Percentiles rank a stretch among this genome's conserved stretches.
Evolutionary conservation across 106 monocot species (phyloP).

Genomic region (Phalaenopsis aphrodite): DNA sequence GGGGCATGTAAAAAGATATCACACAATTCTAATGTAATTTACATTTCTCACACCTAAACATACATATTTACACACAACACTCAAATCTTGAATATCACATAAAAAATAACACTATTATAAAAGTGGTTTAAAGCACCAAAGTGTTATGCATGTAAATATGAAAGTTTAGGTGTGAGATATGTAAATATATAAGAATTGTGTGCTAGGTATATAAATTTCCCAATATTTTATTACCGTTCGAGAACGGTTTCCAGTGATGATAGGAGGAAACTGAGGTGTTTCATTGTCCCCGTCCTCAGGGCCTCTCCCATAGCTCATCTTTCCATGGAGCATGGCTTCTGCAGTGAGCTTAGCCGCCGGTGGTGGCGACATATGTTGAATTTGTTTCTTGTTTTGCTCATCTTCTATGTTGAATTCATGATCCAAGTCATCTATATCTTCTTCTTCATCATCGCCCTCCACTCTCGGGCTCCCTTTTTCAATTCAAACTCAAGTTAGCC

Average conservation of each 20-base stretch:
- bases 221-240: slow-evolving; percentile 29
- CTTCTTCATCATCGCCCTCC: slow-evolving; percentile 90
- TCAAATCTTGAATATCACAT: no score
- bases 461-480: slow-evolving; percentile 83
- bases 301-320: slow-evolving; percentile 86
- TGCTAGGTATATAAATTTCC: no score
- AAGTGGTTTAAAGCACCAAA: no score
- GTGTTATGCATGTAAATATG: no score
- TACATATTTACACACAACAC: no score
- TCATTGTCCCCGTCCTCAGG: slow-evolving; percentile 38
- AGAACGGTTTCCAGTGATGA: slow-evolving; percentile 57
- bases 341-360: slow-evolving; percentile 41
- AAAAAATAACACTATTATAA: no score
- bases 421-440: slow-evolving; percentile 86
- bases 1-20: no score
- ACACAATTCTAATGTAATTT: no score
- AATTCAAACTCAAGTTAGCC: slow-evolving; percentile 1
- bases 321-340: slow-evolving; percentile 86
- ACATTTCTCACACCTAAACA: no score
- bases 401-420: slow-evolving; percentile 83
- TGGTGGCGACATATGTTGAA: slow-evolving; percentile 12
- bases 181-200: no score
- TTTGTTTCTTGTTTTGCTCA: slow-evolving; percentile 31
- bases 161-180: no score
- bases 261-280: slow-evolving; percentile 46